Base-by-base conservation (phyloP, 768 basidiomycete genomes). In the Lactifluus hygrophoroides region DNA sequence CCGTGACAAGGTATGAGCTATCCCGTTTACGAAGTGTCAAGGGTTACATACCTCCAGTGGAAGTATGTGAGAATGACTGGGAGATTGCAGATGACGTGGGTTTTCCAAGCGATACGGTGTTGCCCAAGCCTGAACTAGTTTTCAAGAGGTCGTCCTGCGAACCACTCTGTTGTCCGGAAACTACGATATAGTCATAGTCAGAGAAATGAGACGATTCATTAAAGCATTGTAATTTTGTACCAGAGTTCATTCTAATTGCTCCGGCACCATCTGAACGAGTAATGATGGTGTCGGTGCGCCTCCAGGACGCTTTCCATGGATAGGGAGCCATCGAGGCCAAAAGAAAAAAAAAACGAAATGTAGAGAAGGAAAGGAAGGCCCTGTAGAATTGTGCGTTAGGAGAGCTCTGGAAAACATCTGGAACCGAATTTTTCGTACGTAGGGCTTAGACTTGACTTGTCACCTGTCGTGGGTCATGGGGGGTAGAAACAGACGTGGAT, bases 251-350 rank as follows among this genome's bases (percentile, higher is more conserved):
- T 34, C 19, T 42, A 30, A 49, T 25, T 45, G 21, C 40, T 5
- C 46, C 47, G 17, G n/a, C n/a, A 37, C 42, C 34, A 30, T 30
- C 16, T 17, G 47, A 59, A 37, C 3, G 51, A 50, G 17, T 19
- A n/a, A 3, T 6, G 19, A 16, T 5, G 23, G 25, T 23, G 8
- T 55, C 35, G 16, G 21, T 42, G 48, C 58, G 58, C 35, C 53
- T 54, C 53, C 53, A 34, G 58, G 53, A 30, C 42, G 54, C 54
- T n/a, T 32, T 50, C 34, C 19, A 16, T 5, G 7, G 32, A 19
- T 16, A 44, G 44, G 47, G 47, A 23, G 58, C 58, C 58, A 59
- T 59, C 58, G 25, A 55, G 58, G 58, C 53, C 10, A 17, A n/a
- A 23, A 34, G 6, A 11, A 49, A 44, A 17, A 6, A 11, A 49